Base-by-base conservation (phyloP, 2,329 filamentous ascomycete species). In the Zasmidium citrigriseum region DNA sequence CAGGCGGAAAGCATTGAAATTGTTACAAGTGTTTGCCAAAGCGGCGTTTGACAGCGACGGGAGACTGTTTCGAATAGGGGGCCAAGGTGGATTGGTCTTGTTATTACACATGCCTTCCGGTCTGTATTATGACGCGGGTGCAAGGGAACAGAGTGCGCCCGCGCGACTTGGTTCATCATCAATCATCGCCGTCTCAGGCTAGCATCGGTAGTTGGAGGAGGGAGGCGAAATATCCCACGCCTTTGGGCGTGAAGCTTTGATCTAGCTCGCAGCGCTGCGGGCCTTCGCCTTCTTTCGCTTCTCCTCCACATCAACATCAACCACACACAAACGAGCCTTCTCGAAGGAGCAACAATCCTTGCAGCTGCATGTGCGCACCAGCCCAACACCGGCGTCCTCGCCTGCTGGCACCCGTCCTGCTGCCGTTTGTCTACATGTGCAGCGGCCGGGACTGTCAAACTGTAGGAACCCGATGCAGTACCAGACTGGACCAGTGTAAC, bases 401-500 rank as follows among this genome's bases (percentile, higher is more conserved):
- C 22, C 48, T 53, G 58, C 55, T 53, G 51, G 27, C 51, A 25
- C 29, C 54, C 58, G 58, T 54, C 48, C 46, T 54, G 23, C 9
- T 20, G n/a, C 23, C 45, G 45, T 47, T 47, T 50, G 52, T 54
- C 44, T 34, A 46, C 41, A 52, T 47, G 55, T 59, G 59, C 56
- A 61, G 55, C 57, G 45, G 50, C 49, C 49, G 60, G 60, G 64
- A 59, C 52, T 61, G 59, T 65, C 61, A 62, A 60, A 55, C 57
- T 44, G 63, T 59, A 67, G 64, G 64, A 65, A 65, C 63, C 64
- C 64, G 64, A 53, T 48, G 47, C 29, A 45, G 54, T 46, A 56
- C 50, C 59, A 54, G 55, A 60, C 54, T 21, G 54, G 24, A 34
- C 23, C 34, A 52, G 47, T 55, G 47, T 51, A 41, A 57, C 44